Evolutionary conservation across 2,329 filamentous ascomycete genomes (phyloP), one percentile per base, ranked within the genome.

Genomic region (Hypoxylon sp.): DNA sequence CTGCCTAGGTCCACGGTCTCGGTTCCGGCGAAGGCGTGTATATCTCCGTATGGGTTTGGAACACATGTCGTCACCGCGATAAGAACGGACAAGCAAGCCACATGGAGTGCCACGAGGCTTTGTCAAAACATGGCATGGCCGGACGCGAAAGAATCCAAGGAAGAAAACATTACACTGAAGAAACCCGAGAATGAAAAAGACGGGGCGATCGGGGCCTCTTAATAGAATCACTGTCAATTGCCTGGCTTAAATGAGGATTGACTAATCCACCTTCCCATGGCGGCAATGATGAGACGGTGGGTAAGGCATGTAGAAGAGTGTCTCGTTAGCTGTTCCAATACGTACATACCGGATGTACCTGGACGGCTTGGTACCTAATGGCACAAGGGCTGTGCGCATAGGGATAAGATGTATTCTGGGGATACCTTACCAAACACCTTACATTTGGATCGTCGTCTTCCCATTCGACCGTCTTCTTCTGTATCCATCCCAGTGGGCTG

Each of bases 231-330:
- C 47, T 62, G 47, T 70, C 51, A 32, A 65, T 37, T 52, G 35
- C 52, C 51, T 60, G 52, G 69, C 58, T 63, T 55, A 70, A 67
- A 72, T 72, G 65, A 72, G 62, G 70, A 72, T 72, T 72, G 61
- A 42, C 70, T 62, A 54, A 39, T 63, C 62, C 59, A 72, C 70
- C 62, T 72, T 72, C 70, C 70, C 50, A 48, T 62, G 59, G 57
- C 46, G 70, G 70, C 1, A 72, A 70, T 68, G 62, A 72, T 70
- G 54, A 31, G 67, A 59, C 44, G 24, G 56, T 57, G 54, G 65
- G 54, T 50, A 59, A 65, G 42, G 52, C 44, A 62, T 39, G 50
- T 57, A 56, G 54, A 55, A 35, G 29, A 29, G 27, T 53, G 52
- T 61, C 27, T 59, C 32, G 52, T 57, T 59, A 62, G 35, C 35